Evolutionary conservation across 2,329 filamentous ascomycete genomes (phyloP).

Genomic region (Chrysoporthe puriensis): DNA sequence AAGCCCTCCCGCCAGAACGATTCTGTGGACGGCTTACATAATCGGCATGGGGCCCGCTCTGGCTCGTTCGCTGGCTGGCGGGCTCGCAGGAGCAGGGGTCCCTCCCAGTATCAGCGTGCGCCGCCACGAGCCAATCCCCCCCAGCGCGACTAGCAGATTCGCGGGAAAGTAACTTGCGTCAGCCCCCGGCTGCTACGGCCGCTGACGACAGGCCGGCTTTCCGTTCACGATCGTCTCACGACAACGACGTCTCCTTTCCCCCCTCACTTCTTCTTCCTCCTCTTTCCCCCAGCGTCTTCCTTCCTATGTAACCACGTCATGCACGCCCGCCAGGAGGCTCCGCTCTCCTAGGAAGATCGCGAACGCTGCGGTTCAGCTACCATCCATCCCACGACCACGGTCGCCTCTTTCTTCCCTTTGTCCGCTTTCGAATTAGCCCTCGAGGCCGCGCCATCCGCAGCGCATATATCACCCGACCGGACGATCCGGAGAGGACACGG

Average conservation of each 20-base stretch:
- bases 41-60: not conserved
- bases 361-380: constrained; percentile 9
- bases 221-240: not conserved
- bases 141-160: constrained; percentile 21
- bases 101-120: constrained; percentile 13
- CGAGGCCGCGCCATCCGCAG: not conserved
- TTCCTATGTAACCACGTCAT: constrained; percentile 16
- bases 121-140: not conserved
- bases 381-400: not conserved
- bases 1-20: constrained; percentile 16
- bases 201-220: not conserved
- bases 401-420: constrained; percentile 9
- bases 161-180: constrained; percentile 6
- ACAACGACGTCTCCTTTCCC: not conserved
- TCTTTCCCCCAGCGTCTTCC: not conserved
- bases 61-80: too few relatives aligned
- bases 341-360: constrained; percentile 20
- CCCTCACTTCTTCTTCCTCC: not conserved
- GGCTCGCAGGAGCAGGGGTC: too few relatives aligned
- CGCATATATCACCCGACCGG: not conserved
- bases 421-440: constrained; percentile 7
- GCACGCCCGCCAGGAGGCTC: constrained; percentile 5
- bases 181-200: constrained; percentile 15
- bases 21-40: constrained; percentile 30
- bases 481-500: not conserved